Base-by-base conservation (phyloP, 2,329 filamentous ascomycete species). In the Macroventuria anomochaeta region DNA sequence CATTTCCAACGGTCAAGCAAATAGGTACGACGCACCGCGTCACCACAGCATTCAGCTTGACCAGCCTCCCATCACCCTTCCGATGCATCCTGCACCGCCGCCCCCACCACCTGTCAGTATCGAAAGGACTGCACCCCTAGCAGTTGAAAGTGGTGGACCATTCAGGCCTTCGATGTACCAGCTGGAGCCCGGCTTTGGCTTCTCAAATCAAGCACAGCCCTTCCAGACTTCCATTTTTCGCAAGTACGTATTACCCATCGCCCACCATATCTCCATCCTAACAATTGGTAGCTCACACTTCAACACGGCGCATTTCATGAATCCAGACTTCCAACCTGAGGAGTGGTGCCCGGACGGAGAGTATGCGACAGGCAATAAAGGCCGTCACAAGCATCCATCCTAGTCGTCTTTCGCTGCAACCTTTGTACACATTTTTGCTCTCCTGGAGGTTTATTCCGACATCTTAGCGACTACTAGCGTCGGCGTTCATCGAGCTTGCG, bases 321-420 rank as follows among this genome's bases (percentile, higher is more conserved):
- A 81, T 58, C 76, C 78, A 17, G 78, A 81, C 26, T 83, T 83
- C 61, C 78, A 82, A 53, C 80, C 80, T 5, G 79, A 82, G 58
- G 77, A 81, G 54, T 82, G 80, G 79, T 74, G 72, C 57, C 80
- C 80, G 3, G 78, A 79, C 17, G 69, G 74, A 47, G 79, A 81
- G 43, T 80, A 79, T 54, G 67, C 74, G 26, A 75, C 70, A 13
- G 65, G 65, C 31, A 69, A 70, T 36, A 72, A 72, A 56, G 67
- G 68, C 26, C 70, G 72, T 46, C 69, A 75, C 63, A 75, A 75
- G 56, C 62, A 68, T 32, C 72, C 69, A 10, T 69, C 69, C 46
- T 73, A 65, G 63, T 31, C 52, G 43, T 33, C 46, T 60, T 59
- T 57, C 28, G 26, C 51, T 56, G 44, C 50, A 46, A 44, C 57